phyloP scores from a whole-genome alignment of 805 yeast species.

The Starmerella floris region DNA sequence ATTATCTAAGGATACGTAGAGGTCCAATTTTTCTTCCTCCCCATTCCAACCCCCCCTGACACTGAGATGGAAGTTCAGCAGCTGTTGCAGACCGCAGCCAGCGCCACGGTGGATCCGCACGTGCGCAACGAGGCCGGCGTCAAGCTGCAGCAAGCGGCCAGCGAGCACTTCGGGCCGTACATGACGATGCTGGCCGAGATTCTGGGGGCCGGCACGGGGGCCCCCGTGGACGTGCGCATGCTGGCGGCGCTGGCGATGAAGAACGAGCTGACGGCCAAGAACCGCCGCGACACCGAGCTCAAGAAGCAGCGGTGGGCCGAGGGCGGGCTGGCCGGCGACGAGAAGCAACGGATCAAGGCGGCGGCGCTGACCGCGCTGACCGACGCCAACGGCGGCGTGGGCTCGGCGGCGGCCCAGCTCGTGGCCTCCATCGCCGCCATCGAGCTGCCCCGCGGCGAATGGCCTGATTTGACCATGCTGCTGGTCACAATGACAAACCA shows the following conservation, averaged over 20 bases:
- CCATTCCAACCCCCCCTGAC: not conserved
- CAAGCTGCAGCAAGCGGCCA: conserved; percentile 56
- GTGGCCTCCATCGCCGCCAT: conserved; percentile 96
- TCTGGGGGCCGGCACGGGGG: conserved; percentile 44
- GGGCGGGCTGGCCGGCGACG: conserved; percentile 30
- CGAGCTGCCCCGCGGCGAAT: conserved; percentile 73
- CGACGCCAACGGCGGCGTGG: conserved; percentile 61
- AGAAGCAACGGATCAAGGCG: conserved; percentile 53
- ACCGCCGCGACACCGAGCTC: conserved; percentile 40
- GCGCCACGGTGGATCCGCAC: conserved; percentile 15
- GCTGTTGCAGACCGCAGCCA: conserved; percentile 19
- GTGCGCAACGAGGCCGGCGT: conserved; percentile 15
- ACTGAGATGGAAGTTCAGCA: conserved; percentile 16
- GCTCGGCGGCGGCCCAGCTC: conserved; percentile 79
- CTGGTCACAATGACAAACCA: conserved; percentile 78
- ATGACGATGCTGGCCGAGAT: conserved; percentile 57
- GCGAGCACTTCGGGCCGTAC: conserved; percentile 61
- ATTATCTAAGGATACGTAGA: conserved; percentile 5
- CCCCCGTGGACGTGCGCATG: conserved; percentile 65
- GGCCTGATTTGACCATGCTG: conserved; percentile 75
- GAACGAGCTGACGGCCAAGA: conserved; percentile 79
- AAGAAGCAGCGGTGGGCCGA: conserved; percentile 59
- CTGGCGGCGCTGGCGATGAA: conserved; percentile 80
- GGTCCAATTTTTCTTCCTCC: conserved; percentile 3
- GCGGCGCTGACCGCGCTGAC: conserved; percentile 47